Base-by-base conservation (phyloP, 305 asterid species). In the Salvia sclarea region DNA sequence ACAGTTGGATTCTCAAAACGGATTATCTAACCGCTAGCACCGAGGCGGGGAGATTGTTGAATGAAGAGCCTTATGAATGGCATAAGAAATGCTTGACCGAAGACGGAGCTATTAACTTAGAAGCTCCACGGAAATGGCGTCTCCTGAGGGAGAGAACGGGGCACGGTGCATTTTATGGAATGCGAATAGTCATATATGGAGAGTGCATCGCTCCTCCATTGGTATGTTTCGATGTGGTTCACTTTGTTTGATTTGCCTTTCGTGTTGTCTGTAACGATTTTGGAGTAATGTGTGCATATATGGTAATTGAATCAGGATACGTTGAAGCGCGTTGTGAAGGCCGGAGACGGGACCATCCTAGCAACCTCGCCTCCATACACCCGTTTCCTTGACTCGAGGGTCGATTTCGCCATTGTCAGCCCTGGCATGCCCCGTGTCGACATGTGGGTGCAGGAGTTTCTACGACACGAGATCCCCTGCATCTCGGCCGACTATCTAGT, bases 41-140 rank as follows among this genome's bases (percentile, higher is more conserved):
- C 31, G 88, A 85, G 79, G 96, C 95, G 9, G 96, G 97, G 25
- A 79, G 47, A 25, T 69, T 88, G 17, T 73, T 93, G 78, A 60
- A 82, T 0, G 98, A 90, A 83, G 90, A 84, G 72, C 84, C 95
- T 5, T 88, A 79, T 25, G 98, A 93, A 75, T 90, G 96, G 97
- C 82, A 90, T 52, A 83, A 79, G 79, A 85, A 84, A 66, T 76
- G 92, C 80, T 78, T 90, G 76, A 88, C 85, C 8, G 96, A 88
- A 76, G 98, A 93, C 70, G 96, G 96, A 21, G 88, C 98, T 1
- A 88, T 88, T 80, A 85, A 87, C 89, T 79, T 93, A 69, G 94
- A 86, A 63, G 98, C 97, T 67, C 98, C 98, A 16, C 75, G 96
- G 66, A 93, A 88, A 71, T 93, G 98, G 98, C 95, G 97, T 5